A percentile compares a stretch with the other conserved stretches of the same genome.
Conservation (phyloP, 2,329 filamentous ascomycete species). For the Byssoonygena ceratinophila region DNA sequence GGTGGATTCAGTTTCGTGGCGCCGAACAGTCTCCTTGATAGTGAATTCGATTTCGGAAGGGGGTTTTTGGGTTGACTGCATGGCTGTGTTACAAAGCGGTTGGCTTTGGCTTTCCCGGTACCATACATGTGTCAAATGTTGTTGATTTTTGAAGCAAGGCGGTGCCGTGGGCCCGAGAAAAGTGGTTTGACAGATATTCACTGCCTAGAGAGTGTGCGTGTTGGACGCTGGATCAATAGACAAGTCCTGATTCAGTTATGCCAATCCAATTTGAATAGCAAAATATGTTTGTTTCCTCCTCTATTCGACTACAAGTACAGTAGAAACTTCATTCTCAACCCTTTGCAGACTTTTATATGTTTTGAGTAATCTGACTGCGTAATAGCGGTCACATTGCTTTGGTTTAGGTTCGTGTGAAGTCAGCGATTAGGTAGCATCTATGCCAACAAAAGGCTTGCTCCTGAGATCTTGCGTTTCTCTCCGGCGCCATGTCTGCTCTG, state of each 20-base stretch:
- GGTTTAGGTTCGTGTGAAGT: no score
- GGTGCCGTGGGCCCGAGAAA: background rate
- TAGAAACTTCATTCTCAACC: no score
- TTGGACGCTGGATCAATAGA: background rate
- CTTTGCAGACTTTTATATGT: no score
- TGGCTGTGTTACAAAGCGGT: background rate
- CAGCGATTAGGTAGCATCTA: no score
- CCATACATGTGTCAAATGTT: background rate
- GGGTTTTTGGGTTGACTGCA: conserved; percentile 4
- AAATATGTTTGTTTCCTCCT: background rate
- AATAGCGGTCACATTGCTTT: no score
- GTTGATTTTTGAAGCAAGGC: background rate
- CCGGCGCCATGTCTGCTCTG: no score
- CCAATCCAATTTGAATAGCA: background rate
- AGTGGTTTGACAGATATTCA: background rate
- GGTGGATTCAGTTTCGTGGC: conserved; percentile 42
- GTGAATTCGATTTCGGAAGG: conserved; percentile 23
- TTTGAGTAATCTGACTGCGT: no score
- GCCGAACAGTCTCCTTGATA: conserved; percentile 38
- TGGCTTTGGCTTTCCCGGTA: background rate
- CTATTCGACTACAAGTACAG: no score
- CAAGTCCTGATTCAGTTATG: background rate
- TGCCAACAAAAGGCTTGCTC: no score
- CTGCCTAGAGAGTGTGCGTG: background rate
- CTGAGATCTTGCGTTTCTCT: no score